A percentile compares a stretch with the other conserved stretches of the same genome.
phyloP scores from a whole-genome alignment of 1,284 basidiomycete species.

The Ganoderma leucocontextum region DNA sequence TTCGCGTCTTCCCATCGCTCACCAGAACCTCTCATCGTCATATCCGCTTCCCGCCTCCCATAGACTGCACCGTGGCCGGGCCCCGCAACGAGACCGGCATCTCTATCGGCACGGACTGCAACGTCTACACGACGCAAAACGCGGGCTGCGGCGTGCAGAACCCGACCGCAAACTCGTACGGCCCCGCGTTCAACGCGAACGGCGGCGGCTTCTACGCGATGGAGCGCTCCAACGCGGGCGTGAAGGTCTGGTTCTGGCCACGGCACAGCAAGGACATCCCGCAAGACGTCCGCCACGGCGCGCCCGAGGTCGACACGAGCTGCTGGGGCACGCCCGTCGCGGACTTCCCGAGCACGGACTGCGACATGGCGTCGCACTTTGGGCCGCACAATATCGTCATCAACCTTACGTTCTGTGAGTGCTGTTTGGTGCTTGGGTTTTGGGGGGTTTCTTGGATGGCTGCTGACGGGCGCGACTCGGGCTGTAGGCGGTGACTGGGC shows the following conservation, averaged over 20 bases:
- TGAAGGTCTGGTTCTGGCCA: constrained; percentile 71
- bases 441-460: not conserved
- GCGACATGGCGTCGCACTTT: constrained; percentile 57
- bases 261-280: constrained; percentile 53
- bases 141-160: constrained; percentile 63
- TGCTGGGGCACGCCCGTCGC: constrained; percentile 61
- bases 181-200: constrained; percentile 62
- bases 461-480: not conserved
- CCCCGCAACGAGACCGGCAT: constrained; percentile 29
- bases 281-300: constrained; percentile 53
- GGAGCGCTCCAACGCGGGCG: constrained; percentile 56
- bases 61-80: not conserved
- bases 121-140: constrained; percentile 59
- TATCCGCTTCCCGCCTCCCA: not conserved
- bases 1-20: not conserved
- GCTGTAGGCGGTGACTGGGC: constrained; percentile 60
- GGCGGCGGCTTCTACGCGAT: constrained; percentile 66
- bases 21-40: not conserved
- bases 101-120: constrained; percentile 53
- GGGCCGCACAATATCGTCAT: constrained; percentile 64
- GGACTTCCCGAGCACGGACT: constrained; percentile 58
- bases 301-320: constrained; percentile 51
- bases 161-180: constrained; percentile 52
- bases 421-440: not conserved
- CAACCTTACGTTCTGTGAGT: constrained; percentile 54